Base-by-base conservation (phyloP, 1,284 basidiomycete genomes). In the Peniophora sp. region DNA sequence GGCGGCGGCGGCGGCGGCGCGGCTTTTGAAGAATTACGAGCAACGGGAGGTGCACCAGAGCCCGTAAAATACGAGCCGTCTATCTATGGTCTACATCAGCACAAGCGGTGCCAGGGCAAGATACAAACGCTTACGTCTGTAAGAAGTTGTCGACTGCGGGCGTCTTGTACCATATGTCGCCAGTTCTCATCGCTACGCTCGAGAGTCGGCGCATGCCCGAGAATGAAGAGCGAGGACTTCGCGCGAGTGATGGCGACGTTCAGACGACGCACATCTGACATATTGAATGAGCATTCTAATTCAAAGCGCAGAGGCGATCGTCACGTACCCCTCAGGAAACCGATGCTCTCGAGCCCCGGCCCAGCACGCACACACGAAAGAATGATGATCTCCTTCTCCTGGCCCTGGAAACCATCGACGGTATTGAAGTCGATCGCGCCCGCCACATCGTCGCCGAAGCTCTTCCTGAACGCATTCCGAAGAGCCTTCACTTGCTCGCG, bases 181-280 rank as follows among this genome's bases (percentile, higher is more conserved):
- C 94, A 97, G 12, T 77, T 81, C 17, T 75, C 69, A 58, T 97
- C 87, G 55, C 90, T 91, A 50, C 92, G 76, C 63, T 92, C 86
- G 9, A 98, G 75, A 2, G 93, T 96, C 9, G 88, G 71, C 6
- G 85, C 87, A 66, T 98, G 86, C 5, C 97, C 97, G 24, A 99
- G 77, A 47, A 99, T 85, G 65, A 96, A 99, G 10, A 99, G 70
- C 6, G 94, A 97, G 20, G 92, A 93, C 62, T 89, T 91, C 3
- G 97, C 92, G 63, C 97, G 87, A 16, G 97, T 99, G 38, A 99
- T 71, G 17, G 97, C 96, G 19, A 99, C 97, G 68, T 99, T 99
- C 90, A 97, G 96, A 52, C 94, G 85, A 35, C 94, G 81, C 25
- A 78, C 71, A 65, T 96, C 92, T 85, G n/a, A 53, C 47, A 48